These are phyloP conservation scores for Ceratobasidium sp. DNA, from an alignment of 1,284 basidiomycete species.

Conservation along the genomic window DNA sequence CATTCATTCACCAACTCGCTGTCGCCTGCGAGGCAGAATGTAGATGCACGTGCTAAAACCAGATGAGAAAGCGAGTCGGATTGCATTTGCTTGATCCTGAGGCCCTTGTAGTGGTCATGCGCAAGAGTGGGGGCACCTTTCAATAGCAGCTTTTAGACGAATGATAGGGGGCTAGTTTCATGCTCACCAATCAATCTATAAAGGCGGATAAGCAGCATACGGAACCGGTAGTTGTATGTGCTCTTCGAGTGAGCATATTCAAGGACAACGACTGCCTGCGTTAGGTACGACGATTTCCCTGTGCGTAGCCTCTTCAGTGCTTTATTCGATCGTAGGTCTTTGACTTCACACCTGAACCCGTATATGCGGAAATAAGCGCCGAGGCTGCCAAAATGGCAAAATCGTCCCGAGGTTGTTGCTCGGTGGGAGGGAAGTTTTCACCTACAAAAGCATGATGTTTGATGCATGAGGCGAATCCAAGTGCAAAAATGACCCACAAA, in stretches of 20 bases:
- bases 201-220: constrained; percentile 79
- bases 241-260: constrained; percentile 81
- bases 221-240: constrained; percentile 80
- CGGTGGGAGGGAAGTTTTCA: constrained; percentile 63
- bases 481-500: constrained; percentile 61
- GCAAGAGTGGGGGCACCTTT: constrained; percentile 77
- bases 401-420: constrained; percentile 90
- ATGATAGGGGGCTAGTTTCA: constrained; percentile 30
- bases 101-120: constrained; percentile 78
- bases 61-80: constrained; percentile 87
- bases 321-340: not conserved
- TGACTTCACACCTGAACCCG: constrained; percentile 52
- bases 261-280: constrained; percentile 72
- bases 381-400: constrained; percentile 81
- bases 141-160: constrained; percentile 20
- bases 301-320: not conserved
- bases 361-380: constrained; percentile 75
- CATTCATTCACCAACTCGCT: constrained; percentile 78
- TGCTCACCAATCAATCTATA: constrained; percentile 80
- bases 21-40: constrained; percentile 82
- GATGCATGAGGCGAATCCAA: not conserved
- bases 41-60: constrained; percentile 80
- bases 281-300: constrained; percentile 58
- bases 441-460: constrained; percentile 25
- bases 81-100: constrained; percentile 86